Conservation (phyloP, 2,329 filamentous ascomycete genomes). For the Endocalyx cinctus region DNA sequence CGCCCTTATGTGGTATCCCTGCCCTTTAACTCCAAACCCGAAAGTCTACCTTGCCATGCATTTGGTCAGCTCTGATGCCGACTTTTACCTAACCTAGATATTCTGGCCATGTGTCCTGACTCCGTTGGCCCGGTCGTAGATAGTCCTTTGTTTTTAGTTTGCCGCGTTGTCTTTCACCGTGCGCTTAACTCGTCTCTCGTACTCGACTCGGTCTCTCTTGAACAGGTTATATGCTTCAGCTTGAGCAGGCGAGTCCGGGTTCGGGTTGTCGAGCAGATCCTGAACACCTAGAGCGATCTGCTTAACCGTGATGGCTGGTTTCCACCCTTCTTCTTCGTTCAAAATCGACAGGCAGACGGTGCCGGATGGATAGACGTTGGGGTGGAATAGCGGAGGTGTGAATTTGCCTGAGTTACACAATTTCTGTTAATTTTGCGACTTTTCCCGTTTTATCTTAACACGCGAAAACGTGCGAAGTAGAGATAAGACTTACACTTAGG, state of each 20-base stretch:
- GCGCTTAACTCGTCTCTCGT: conserved; percentile 81
- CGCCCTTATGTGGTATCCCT: conserved; percentile 14
- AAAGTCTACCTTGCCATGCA: too few species aligned
- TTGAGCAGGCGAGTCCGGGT: conserved; percentile 93
- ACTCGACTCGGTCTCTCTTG: conserved; percentile 82
- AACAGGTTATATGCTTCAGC: conserved; percentile 96
- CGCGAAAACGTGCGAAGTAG: too few species aligned
- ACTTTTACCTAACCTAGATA: too few species aligned
- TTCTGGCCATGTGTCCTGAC: too few species aligned
- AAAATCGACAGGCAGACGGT: conserved; percentile 96
- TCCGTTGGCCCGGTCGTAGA: too few species aligned
- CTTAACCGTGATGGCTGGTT: conserved; percentile 96
- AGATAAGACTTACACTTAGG: conserved; percentile 93
- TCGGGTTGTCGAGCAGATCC: conserved; percentile 91
- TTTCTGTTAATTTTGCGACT: conserved; percentile 6
- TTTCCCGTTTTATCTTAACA: too few species aligned
- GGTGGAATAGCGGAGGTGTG: conserved; percentile 90
- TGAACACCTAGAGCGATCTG: conserved; percentile 96
- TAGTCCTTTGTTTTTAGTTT: too few species aligned
- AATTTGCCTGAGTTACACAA: conserved; percentile 72
- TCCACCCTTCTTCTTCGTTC: conserved; percentile 98
- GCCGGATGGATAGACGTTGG: conserved; percentile 96
- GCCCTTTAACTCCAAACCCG: conserved; percentile 16
- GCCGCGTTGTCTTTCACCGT: conserved; percentile 88
- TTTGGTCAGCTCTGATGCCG: too few species aligned